phyloP scores from a whole-genome alignment of 2,329 filamentous ascomycete species.

The Colletotrichum lindemuthianum region DNA sequence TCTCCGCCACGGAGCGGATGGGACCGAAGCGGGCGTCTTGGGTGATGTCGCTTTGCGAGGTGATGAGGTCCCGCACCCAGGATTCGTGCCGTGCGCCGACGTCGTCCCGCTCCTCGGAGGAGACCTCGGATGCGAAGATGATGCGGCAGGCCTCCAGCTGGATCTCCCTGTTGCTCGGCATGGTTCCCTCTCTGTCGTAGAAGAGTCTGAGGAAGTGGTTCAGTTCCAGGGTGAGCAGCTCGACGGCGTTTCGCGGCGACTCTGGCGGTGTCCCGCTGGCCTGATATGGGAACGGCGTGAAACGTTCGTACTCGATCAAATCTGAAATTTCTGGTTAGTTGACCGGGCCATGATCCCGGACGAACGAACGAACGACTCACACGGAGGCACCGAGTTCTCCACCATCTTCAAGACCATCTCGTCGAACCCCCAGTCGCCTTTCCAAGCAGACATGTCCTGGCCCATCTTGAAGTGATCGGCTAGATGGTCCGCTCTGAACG shows the following conservation, averaged over 20 bases:
- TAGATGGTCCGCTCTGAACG: conserved; percentile 47
- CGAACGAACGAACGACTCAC: conserved; percentile 18
- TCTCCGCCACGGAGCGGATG: conserved; percentile 38
- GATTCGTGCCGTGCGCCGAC: background rate
- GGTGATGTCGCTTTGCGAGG: conserved; percentile 29
- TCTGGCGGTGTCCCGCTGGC: conserved; percentile 29
- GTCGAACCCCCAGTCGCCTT: conserved; percentile 52
- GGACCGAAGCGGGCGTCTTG: conserved; percentile 39
- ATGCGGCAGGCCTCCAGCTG: conserved; percentile 42
- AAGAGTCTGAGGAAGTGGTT: conserved; percentile 42
- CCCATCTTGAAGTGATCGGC: conserved; percentile 52
- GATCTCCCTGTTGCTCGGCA: conserved; percentile 38
- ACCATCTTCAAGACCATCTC: conserved; percentile 46
- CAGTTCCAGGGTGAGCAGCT: conserved; percentile 48
- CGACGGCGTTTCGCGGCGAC: conserved; percentile 44
- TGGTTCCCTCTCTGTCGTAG: conserved; percentile 35
- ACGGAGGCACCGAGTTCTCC: conserved; percentile 51
- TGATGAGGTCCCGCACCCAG: conserved; percentile 42
- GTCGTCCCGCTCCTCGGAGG: background rate
- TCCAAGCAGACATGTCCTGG: conserved; percentile 51
- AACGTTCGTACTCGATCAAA: conserved; percentile 31
- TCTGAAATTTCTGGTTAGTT: background rate
- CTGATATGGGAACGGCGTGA: conserved; percentile 27
- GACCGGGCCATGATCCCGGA: background rate
- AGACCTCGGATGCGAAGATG: conserved; percentile 41